A percentile compares a stretch with the other conserved stretches of the same genome.
These are phyloP conservation scores for Ceratonia siliqua DNA, from an alignment of 306 rosid genomes.

Conservation along the genomic window DNA sequence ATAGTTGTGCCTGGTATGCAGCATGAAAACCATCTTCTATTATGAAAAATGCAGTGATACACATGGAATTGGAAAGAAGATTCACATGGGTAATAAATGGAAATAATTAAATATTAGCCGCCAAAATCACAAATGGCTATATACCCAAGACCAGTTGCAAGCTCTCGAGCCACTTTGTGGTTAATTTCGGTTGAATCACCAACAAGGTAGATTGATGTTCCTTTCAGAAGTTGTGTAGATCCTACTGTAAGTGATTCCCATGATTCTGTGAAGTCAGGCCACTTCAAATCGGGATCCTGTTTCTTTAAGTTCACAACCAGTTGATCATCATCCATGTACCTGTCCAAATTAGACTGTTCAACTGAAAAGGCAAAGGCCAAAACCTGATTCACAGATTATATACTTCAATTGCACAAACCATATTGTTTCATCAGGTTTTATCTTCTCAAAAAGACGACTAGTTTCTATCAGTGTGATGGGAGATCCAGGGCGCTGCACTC, in stretches of 20 bases:
- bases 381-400: not conserved
- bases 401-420: constrained; percentile 55
- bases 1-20: not conserved
- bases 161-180: constrained; percentile 83
- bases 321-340: constrained; percentile 89
- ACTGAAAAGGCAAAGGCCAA: constrained; percentile 20
- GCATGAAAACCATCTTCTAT: not conserved
- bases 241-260: constrained; percentile 89
- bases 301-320: constrained; percentile 86
- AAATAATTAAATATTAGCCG: not conserved
- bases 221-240: constrained; percentile 75
- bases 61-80: constrained; percentile 5
- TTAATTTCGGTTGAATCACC: constrained; percentile 85
- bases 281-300: constrained; percentile 82
- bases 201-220: constrained; percentile 76
- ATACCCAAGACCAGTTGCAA: constrained; percentile 91
- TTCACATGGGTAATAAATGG: not conserved
- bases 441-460: constrained; percentile 66
- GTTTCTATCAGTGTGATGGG: constrained; percentile 69
- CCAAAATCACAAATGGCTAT: constrained; percentile 17
- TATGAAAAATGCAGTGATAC: not conserved
- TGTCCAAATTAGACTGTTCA: constrained; percentile 41
- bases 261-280: constrained; percentile 87
- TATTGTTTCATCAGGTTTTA: constrained; percentile 91
- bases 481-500: constrained; percentile 60